Percentiles rank a stretch among this genome's conserved stretches.
Conservation (phyloP, 2,329 filamentous ascomycete species). For the Trichoderma sp. region DNA sequence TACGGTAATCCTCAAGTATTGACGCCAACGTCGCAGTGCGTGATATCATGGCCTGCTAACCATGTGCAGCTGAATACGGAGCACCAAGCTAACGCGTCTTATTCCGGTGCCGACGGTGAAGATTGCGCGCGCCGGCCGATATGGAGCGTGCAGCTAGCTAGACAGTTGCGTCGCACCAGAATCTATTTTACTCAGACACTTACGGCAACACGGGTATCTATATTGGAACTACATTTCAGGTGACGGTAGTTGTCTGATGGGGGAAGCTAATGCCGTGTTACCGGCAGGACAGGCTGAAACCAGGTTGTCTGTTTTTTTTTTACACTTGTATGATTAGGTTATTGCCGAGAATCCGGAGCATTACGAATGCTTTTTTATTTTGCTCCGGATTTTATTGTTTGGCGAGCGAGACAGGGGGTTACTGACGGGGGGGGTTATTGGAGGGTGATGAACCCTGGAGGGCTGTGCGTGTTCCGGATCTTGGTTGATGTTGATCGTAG, state of each 20-base stretch:
- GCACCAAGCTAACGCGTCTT: background rate
- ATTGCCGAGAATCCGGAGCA: background rate
- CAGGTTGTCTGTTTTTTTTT: background rate
- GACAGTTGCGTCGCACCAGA: background rate
- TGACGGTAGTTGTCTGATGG: background rate
- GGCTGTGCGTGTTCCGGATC: background rate
- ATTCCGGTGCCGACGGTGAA: background rate
- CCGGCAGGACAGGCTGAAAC: conserved; percentile 1
- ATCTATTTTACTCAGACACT: background rate
- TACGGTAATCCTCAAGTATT: background rate
- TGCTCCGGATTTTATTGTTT: background rate
- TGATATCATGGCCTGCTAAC: background rate
- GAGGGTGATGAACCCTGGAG: background rate
- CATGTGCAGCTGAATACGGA: background rate
- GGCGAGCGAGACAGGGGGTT: background rate
- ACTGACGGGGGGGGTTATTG: background rate
- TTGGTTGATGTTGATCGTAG: background rate
- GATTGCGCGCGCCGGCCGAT: background rate
- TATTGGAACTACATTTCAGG: background rate
- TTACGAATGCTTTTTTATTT: background rate
- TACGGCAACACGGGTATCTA: background rate
- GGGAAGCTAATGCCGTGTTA: background rate
- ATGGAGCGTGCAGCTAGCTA: background rate
- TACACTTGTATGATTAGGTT: background rate
- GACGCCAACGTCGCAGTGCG: background rate